A percentile compares a stretch with the other conserved stretches of the same genome.
These are phyloP conservation scores for Aspergillus sp. DNA, from an alignment of 2,329 filamentous ascomycete species.

Conservation along the genomic window DNA sequence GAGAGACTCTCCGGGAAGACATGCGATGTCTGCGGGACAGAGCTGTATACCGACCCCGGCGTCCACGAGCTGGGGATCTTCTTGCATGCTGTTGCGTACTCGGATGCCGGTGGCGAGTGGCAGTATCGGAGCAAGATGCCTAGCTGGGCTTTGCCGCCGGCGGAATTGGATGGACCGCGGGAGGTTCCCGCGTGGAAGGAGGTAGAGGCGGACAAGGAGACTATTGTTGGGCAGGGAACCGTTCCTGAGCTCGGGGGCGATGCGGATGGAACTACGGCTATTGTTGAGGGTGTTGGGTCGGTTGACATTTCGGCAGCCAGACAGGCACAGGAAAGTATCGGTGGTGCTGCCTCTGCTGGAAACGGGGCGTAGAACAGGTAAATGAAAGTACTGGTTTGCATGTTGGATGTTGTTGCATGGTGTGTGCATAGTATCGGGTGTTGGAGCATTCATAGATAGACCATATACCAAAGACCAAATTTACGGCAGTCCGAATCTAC, in stretches of 20 bases:
- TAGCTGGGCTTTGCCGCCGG: slow-evolving; percentile 80
- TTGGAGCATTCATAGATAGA: background rate
- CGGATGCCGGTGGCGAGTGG: slow-evolving; percentile 80
- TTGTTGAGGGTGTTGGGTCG: slow-evolving; percentile 36
- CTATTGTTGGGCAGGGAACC: slow-evolving; percentile 38
- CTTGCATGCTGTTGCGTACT: slow-evolving; percentile 88
- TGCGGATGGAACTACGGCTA: slow-evolving; percentile 25
- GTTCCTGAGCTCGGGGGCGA: slow-evolving; percentile 23
- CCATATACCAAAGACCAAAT: background rate
- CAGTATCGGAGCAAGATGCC: slow-evolving; percentile 83
- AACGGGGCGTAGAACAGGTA: background rate
- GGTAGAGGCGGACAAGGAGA: slow-evolving; percentile 37
- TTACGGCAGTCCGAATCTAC: background rate
- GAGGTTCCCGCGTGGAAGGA: slow-evolving; percentile 56
- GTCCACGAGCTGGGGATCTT: slow-evolving; percentile 88
- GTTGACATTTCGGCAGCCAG: slow-evolving; percentile 30
- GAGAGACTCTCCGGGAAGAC: slow-evolving; percentile 88
- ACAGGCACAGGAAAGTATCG: slow-evolving; percentile 13
- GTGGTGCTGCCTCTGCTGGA: background rate
- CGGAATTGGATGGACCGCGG: slow-evolving; percentile 68
- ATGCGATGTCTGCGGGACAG: slow-evolving; percentile 80
- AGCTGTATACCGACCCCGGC: slow-evolving; percentile 90
- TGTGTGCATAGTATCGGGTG: background rate
- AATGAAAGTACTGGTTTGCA: background rate
- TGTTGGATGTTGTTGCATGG: background rate